Evolutionary conservation across 768 basidiomycete genomes (phyloP), one percentile per base, ranked within the genome.

Genomic region (Tylopilus intermedius): DNA sequence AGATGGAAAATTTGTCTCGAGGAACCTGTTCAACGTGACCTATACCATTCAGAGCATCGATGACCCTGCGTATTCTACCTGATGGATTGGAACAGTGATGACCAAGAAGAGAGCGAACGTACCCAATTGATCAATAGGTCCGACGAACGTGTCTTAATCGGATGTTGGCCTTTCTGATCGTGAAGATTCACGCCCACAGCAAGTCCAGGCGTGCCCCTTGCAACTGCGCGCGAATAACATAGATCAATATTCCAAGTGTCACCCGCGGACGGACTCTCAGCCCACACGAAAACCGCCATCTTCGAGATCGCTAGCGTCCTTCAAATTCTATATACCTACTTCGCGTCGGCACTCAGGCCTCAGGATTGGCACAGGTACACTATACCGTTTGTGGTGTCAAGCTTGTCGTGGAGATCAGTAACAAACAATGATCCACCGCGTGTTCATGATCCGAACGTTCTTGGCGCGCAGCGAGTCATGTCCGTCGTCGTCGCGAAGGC

Each of bases 1-100:
- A 80, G 78, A 80, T 53, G 79, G 78, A 6, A 63, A 56, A 9
- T 76, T 77, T 54, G 60, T 80, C 43, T 55, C 66, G 18, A 67
- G 59, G 15, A 70, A 79, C 45, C 62, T 72, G 57, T 67, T 76
- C 47, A 37, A 67, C 26, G 74, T 72, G 7, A 79, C 78, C 0
- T 59, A 67, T 44, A 61, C 67, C 33, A 74, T 79, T 40, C 48
- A 61, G 38, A 78, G 78, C 59, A 35, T 77, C 7, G 69, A 77
- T 10, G 79, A 79, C 53, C 68, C 71, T 14, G 45, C 58, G 13
- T 62, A 59, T 40, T 15, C 33, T 21, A 21, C 5, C 41, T 53
- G 33, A 29, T 29, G 18, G 18, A 5, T 6, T 15, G 14, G 13
- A 37, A 8, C 30, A 5, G 8, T 10, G 30, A 10, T 30, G 30